Conservation (phyloP, 257 asterid genomes). For the Jasminum sambac region DNA sequence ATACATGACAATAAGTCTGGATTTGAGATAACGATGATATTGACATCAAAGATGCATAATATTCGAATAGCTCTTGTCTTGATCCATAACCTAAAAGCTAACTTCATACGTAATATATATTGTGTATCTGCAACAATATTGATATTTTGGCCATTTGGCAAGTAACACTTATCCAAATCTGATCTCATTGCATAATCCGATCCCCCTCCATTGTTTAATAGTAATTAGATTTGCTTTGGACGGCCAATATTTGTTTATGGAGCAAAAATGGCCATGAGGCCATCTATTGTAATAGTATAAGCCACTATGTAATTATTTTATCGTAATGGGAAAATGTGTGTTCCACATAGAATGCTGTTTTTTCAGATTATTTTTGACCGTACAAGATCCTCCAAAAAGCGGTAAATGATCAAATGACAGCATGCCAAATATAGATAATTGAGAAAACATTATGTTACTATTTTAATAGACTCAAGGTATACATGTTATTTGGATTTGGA, state of each 20-base stretch:
- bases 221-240: neutral
- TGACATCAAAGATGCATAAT: too few species aligned
- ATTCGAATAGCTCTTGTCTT: neutral
- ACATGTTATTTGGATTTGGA: too few species aligned
- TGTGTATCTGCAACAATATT: too few species aligned
- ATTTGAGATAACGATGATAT: too few species aligned
- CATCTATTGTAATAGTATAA: conserved; percentile 1
- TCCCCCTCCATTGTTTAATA: neutral
- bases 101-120: neutral
- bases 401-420: neutral
- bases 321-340: neutral
- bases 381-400: neutral
- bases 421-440: neutral
- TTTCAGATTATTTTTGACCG: conserved; percentile 5
- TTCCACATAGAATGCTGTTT: conserved; percentile 3
- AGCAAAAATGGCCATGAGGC: conserved; percentile 7
- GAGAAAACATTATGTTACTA: neutral
- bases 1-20: too few species aligned
- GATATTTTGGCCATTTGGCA: neutral
- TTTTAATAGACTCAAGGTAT: conserved; percentile 1
- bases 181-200: conserved; percentile 10
- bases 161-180: conserved; percentile 19
- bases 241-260: neutral
- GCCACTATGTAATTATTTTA: conserved; percentile 13
- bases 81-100: neutral